A percentile compares a stretch with the other conserved stretches of the same genome.
Evolutionary conservation across 2,329 filamentous ascomycete species (phyloP).

Genomic region (Talaromyces sp.): DNA sequence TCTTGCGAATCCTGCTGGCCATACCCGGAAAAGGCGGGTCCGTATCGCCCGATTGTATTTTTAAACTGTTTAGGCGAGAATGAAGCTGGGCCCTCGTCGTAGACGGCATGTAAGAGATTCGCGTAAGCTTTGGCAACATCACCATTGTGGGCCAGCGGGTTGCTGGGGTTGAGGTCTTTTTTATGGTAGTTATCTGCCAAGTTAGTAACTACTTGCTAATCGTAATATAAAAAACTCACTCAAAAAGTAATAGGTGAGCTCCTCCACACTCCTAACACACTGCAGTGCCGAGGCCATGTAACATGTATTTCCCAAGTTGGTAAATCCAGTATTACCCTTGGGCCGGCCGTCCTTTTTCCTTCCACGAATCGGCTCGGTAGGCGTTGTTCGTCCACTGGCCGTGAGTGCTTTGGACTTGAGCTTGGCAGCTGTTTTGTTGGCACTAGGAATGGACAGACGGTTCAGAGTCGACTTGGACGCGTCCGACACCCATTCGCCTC

Average conservation of each 20-base stretch:
- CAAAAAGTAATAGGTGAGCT: conserved; percentile 88
- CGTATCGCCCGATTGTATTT: conserved; percentile 70
- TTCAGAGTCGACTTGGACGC: conserved; percentile 37
- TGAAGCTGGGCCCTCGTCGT: conserved; percentile 62
- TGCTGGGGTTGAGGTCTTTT: conserved; percentile 75
- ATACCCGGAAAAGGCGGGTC: conserved; percentile 85
- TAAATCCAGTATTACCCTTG: conserved; percentile 73
- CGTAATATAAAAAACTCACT: conserved; percentile 23
- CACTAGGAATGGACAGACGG: conserved; percentile 46
- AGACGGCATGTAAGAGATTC: conserved; percentile 69
- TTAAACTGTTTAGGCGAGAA: conserved; percentile 80
- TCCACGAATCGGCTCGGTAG: conserved; percentile 66
- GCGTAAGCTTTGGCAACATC: conserved; percentile 82
- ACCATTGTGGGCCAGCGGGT: conserved; percentile 80
- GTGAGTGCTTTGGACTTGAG: conserved; percentile 36
- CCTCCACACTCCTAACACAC: conserved; percentile 87
- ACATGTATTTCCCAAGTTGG: conserved; percentile 93
- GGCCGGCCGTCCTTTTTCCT: conserved; percentile 61
- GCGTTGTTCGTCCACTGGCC: conserved; percentile 62
- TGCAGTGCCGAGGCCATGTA: conserved; percentile 99
- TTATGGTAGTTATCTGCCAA: conserved; percentile 59
- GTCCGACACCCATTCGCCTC: conserved; percentile 53
- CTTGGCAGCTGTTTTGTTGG: conserved; percentile 28
- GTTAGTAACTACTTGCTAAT: background rate
- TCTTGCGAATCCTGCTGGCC: conserved; percentile 97